Conservation (phyloP, 148 eudicot genomes). For the Vaccinium macrocarpon region DNA sequence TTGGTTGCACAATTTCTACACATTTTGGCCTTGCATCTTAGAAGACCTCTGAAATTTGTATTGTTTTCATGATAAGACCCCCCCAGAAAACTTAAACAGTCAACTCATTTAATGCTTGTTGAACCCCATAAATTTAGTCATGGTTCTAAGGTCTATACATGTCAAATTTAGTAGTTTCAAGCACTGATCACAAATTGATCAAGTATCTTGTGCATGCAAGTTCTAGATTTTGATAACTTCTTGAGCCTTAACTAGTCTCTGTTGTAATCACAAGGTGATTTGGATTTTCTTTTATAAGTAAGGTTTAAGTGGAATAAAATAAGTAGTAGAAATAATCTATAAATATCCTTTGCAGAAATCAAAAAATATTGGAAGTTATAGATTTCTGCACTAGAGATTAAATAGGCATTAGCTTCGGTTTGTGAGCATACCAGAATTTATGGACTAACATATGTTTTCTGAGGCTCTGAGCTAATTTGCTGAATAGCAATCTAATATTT, state of each 20-base stretch:
- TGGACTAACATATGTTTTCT: background rate
- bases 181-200: background rate
- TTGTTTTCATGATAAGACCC: too few relatives aligned
- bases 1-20: background rate
- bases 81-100: too few relatives aligned
- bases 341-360: background rate
- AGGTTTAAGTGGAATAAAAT: background rate
- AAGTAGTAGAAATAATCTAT: background rate
- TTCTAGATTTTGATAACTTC: background rate
- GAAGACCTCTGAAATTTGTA: background rate
- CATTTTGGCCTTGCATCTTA: background rate
- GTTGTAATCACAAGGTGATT: background rate
- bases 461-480: background rate
- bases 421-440: background rate
- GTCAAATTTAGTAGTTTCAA: background rate
- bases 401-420: background rate
- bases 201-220: background rate
- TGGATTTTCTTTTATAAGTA: background rate
- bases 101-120: too few relatives aligned
- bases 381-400: background rate
- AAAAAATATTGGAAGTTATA: background rate
- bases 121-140: background rate
- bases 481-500: conserved; percentile 3
- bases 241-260: background rate
- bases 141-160: background rate